phyloP scores from a whole-genome alignment of 1,284 basidiomycete species.

The Rhodotorula sp. region DNA sequence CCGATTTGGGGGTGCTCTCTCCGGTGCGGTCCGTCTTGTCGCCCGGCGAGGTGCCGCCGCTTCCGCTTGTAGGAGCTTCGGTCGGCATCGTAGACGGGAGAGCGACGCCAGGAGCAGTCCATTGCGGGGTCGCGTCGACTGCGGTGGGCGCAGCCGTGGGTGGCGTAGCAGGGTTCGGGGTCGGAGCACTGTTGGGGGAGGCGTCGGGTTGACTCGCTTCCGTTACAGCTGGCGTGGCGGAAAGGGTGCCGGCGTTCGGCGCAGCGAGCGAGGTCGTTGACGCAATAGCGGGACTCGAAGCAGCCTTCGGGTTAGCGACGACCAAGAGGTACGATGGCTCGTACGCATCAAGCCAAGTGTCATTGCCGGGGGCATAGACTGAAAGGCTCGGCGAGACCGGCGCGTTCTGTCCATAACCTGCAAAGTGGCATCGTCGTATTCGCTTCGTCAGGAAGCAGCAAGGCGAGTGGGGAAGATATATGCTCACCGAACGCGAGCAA shows the following conservation, averaged over 20 bases:
- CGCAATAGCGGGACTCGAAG: not conserved
- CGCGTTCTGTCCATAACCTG: constrained; percentile 29
- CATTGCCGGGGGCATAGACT: constrained; percentile 27
- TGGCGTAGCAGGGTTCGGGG: no score
- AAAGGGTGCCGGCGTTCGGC: no score
- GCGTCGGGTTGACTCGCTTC: no score
- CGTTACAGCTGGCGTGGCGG: no score
- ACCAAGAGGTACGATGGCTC: constrained; percentile 22
- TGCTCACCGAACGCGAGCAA: constrained; percentile 32
- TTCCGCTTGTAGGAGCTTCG: not conserved
- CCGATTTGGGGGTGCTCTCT: not conserved
- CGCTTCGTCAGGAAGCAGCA: not conserved
- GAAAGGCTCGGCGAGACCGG: constrained; percentile 14
- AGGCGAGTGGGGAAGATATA: no score
- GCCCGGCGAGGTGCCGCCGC: not conserved
- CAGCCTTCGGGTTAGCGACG: constrained; percentile 26
- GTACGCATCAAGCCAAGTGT: constrained; percentile 32
- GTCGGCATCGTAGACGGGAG: not conserved
- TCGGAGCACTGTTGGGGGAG: no score
- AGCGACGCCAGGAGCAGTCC: constrained; percentile 9
- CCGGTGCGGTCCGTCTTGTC: not conserved
- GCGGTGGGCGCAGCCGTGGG: no score
- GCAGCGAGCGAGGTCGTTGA: not conserved
- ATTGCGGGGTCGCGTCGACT: not conserved
- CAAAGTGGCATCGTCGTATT: no score